Conservation (phyloP, 805 yeast genomes). For the Groenewaldozyma tartarivorans region DNA sequence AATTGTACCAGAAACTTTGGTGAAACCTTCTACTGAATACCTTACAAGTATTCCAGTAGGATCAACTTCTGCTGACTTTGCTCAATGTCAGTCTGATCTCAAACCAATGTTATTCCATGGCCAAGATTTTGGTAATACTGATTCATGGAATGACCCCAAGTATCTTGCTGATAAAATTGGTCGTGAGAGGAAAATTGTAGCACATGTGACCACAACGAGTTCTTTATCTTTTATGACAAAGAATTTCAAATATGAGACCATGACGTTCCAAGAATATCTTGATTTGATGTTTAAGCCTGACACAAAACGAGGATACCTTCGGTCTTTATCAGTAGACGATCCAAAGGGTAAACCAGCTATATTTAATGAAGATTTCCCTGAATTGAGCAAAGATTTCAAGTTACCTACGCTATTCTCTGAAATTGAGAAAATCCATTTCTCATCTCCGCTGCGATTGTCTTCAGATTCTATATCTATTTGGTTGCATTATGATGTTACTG, state of each 20-base stretch:
- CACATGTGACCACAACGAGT: conserved; percentile 19
- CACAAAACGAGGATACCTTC: conserved; percentile 17
- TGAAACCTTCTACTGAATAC: neutral
- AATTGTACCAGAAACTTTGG: neutral
- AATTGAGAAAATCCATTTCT: conserved; percentile 20
- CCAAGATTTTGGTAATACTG: conserved; percentile 23
- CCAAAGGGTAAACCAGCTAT: conserved; percentile 26
- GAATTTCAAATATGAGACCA: conserved; percentile 24
- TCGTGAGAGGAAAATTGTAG: conserved; percentile 18
- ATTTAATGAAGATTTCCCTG: conserved; percentile 25
- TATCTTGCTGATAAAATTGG: conserved; percentile 25
- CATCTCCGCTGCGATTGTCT: conserved; percentile 29
- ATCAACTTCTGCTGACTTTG: conserved; percentile 5
- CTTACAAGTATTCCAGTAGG: neutral
- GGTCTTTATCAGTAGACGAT: conserved; percentile 22
- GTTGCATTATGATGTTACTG: conserved; percentile 32
- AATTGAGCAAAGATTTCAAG: conserved; percentile 22
- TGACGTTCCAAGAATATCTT: conserved; percentile 24
- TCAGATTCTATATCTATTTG: conserved; percentile 27
- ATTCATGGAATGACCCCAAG: conserved; percentile 23
- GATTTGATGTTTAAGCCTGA: conserved; percentile 13
- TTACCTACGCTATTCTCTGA: conserved; percentile 20
- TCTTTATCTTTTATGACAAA: conserved; percentile 25
- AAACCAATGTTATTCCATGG: conserved; percentile 22
- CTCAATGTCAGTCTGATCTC: conserved; percentile 1